Conservation (phyloP, 208 protist genomes). For the Trypanosoma mega region DNA sequence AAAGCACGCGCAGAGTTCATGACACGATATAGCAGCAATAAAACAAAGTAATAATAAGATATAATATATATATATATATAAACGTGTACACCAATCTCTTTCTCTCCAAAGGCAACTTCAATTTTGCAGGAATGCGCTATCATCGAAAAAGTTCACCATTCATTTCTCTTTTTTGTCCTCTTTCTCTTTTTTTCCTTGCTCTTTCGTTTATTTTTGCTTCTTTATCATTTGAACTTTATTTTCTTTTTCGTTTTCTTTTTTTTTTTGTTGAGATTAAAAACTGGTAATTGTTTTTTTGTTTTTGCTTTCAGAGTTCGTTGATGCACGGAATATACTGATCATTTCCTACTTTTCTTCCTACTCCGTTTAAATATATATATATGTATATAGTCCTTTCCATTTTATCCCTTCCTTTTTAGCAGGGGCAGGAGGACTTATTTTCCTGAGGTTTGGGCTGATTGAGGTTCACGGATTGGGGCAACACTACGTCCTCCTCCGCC, state of each 20-base stretch:
- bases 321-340: too few species aligned
- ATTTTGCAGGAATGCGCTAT: too few species aligned
- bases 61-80: constrained; percentile 3
- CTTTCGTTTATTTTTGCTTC: background rate
- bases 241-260: background rate
- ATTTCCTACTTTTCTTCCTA: too few species aligned
- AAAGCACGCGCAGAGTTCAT: background rate
- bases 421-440: constrained; percentile 21
- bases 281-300: background rate
- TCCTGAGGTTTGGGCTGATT: constrained; percentile 29
- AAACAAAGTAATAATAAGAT: constrained; percentile 4
- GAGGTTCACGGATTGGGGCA: constrained; percentile 74
- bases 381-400: too few species aligned
- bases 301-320: background rate
- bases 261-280: background rate
- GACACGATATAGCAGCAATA: background rate
- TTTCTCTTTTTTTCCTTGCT: background rate
- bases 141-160: too few species aligned
- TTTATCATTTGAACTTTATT: too few species aligned
- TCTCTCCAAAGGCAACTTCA: too few species aligned
- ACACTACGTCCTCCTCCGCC: constrained; percentile 42
- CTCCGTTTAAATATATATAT: background rate
- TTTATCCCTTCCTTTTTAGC: too few species aligned
- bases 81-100: too few species aligned
- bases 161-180: too few species aligned